These are phyloP conservation scores for Panicum miliaceum DNA, from an alignment of 176 grass and related monocot species.

Conservation along the genomic window DNA sequence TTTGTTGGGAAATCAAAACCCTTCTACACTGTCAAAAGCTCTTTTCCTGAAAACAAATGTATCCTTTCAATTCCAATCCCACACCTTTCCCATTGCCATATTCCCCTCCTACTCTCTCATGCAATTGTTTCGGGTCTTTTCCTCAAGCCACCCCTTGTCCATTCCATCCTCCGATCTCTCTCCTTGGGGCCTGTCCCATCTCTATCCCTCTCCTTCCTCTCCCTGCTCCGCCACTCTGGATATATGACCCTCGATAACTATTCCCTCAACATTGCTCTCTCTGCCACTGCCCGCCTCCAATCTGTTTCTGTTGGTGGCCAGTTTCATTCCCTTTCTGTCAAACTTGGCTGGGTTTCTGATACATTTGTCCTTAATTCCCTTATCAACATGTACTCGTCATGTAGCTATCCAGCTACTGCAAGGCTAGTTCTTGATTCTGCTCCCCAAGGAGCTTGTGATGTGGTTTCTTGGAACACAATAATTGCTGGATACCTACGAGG, in stretches of 20 bases:
- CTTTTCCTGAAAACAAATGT: background rate
- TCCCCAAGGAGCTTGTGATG: conserved; percentile 54
- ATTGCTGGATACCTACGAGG: conserved; percentile 67
- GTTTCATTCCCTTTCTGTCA: conserved; percentile 73
- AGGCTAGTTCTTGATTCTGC: conserved; percentile 70
- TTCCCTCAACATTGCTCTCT: conserved; percentile 73
- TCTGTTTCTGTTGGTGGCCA: conserved; percentile 51
- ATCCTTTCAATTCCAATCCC: conserved; percentile 42
- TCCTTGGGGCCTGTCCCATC: conserved; percentile 50
- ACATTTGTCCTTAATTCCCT: conserved; percentile 85
- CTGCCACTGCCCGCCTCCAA: conserved; percentile 50
- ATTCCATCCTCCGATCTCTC: conserved; percentile 58
- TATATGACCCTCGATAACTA: conserved; percentile 60
- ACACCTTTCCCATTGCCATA: conserved; percentile 46
- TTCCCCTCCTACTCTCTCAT: conserved; percentile 64
- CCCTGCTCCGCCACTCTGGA: conserved; percentile 48
- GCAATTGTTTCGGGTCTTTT: conserved; percentile 61
- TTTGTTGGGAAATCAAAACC: background rate
- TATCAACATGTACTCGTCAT: conserved; percentile 77
- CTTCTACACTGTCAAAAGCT: conserved; percentile 29
- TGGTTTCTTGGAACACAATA: conserved; percentile 89
- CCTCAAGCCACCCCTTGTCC: conserved; percentile 58
- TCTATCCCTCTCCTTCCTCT: conserved; percentile 67
- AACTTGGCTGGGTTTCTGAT: conserved; percentile 63
- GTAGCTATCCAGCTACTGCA: conserved; percentile 55